Percentiles rank a stretch among this genome's conserved stretches.
These are phyloP conservation scores for Chionographis japonica DNA, from an alignment of 106 monocot species.

Conservation along the genomic window DNA sequence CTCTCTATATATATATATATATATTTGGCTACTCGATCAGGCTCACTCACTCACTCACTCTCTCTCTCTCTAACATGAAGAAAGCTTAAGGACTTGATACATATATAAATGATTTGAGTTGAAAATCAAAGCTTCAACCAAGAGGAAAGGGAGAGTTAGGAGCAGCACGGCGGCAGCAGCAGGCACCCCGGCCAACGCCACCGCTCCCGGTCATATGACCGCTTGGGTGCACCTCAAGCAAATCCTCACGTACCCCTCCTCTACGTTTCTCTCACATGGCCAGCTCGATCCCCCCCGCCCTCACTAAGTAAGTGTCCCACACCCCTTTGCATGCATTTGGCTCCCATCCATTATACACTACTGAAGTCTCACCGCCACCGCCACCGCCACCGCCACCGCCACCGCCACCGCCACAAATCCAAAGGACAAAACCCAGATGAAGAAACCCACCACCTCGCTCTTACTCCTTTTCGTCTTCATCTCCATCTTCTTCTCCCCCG, in stretches of 20 bases:
- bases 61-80: no score
- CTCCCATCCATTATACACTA: not conserved
- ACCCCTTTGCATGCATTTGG: not conserved
- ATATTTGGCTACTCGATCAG: no score
- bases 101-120: no score
- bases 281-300: not conserved
- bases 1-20: no score
- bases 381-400: no score
- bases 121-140: not conserved
- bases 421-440: not conserved
- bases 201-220: not conserved
- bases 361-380: no score
- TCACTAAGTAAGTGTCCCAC: not conserved
- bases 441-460: not conserved
- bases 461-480: not conserved
- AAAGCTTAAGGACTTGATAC: no score
- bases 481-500: not conserved
- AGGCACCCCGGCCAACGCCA: constrained; percentile 10
- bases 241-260: constrained; percentile 7
- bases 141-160: not conserved
- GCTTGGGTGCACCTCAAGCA: constrained; percentile 21
- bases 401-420: not conserved
- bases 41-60: no score
- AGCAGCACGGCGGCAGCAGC: not conserved
- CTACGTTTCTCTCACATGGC: constrained; percentile 30